Evolutionary conservation across 1,139 yeast genomes (phyloP).

Genomic region (Sugiyamaella grinbergsii): DNA sequence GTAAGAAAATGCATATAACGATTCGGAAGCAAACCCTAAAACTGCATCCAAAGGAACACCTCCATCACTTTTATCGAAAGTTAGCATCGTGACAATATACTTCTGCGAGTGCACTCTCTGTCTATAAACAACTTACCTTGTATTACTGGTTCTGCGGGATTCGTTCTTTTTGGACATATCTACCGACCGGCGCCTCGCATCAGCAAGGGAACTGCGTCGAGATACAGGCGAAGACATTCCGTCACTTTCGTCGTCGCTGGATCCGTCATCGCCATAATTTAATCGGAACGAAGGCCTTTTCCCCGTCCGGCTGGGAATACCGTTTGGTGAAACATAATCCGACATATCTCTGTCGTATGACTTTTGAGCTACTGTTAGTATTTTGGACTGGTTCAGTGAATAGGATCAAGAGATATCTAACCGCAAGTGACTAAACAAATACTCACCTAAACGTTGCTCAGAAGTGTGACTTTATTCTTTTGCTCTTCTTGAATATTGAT

Average conservation of each 20-base stretch:
- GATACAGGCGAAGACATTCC: slow-evolving; percentile 11
- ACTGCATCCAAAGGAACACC: slow-evolving; percentile 12
- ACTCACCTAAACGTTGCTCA: no score
- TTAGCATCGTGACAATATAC: slow-evolving; percentile 1
- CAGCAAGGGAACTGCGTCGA: slow-evolving; percentile 13
- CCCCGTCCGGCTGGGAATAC: slow-evolving; percentile 1
- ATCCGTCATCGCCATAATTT: slow-evolving; percentile 14
- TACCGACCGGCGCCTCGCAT: slow-evolving; percentile 7
- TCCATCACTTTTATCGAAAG: slow-evolving; percentile 7
- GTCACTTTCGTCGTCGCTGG: slow-evolving; percentile 17
- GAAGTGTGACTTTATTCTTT: no score
- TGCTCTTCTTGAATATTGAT: no score
- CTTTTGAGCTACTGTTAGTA: no score
- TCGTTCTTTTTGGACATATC: slow-evolving; percentile 6
- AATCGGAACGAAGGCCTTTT: slow-evolving; percentile 17
- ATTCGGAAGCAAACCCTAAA: slow-evolving; percentile 65
- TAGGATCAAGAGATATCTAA: no score
- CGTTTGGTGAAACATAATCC: slow-evolving; percentile 12
- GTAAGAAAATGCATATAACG: slow-evolving; percentile 83
- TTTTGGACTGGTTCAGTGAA: no score
- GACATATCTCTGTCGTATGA: slow-evolving; percentile 9
- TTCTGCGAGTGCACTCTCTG: slow-evolving; percentile 6
- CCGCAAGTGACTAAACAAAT: no score
- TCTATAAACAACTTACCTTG: neutral
- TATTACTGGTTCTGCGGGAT: slow-evolving; percentile 9